phyloP scores from a whole-genome alignment of 441 rosid species.

The Mallotus repandus region DNA sequence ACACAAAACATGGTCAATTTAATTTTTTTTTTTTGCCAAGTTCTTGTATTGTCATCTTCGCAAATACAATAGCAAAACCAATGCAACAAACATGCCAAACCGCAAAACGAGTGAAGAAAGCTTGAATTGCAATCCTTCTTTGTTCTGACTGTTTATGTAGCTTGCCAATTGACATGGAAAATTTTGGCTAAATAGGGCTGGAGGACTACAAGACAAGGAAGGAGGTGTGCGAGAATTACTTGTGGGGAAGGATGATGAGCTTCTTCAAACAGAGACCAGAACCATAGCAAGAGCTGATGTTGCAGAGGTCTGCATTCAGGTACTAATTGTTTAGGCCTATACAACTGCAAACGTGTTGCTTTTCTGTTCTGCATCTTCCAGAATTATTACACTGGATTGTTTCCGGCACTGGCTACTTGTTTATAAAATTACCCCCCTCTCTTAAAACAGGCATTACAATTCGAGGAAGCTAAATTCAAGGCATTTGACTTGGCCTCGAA shows the following conservation, averaged over 20 bases:
- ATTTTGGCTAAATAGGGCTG: slow-evolving; percentile 66
- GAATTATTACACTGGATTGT: no score
- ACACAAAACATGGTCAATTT: background rate
- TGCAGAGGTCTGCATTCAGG: slow-evolving; percentile 97
- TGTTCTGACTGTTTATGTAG: background rate
- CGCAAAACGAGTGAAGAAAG: no score
- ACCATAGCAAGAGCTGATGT: slow-evolving; percentile 79
- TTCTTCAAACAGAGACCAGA: slow-evolving; percentile 81
- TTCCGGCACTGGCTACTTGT: background rate
- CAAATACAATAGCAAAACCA: no score
- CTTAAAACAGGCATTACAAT: slow-evolving; percentile 60
- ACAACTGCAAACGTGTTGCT: no score
- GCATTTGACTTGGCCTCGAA: slow-evolving; percentile 93
- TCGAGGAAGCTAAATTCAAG: slow-evolving; percentile 76
- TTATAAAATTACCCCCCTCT: background rate
- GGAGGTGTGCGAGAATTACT: slow-evolving; percentile 80
- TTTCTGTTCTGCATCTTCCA: background rate
- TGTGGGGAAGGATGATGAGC: slow-evolving; percentile 89
- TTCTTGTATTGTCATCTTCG: no score
- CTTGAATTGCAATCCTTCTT: no score
- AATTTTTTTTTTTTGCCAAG: no score
- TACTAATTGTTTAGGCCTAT: slow-evolving; percentile 15
- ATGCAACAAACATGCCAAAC: no score
- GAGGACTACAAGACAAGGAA: slow-evolving; percentile 90
- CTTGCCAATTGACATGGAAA: slow-evolving; percentile 13